Evolutionary conservation across 2,329 filamentous ascomycete species (phyloP), one percentile per base, ranked within the genome.

Genomic region (Penicillium sp.): DNA sequence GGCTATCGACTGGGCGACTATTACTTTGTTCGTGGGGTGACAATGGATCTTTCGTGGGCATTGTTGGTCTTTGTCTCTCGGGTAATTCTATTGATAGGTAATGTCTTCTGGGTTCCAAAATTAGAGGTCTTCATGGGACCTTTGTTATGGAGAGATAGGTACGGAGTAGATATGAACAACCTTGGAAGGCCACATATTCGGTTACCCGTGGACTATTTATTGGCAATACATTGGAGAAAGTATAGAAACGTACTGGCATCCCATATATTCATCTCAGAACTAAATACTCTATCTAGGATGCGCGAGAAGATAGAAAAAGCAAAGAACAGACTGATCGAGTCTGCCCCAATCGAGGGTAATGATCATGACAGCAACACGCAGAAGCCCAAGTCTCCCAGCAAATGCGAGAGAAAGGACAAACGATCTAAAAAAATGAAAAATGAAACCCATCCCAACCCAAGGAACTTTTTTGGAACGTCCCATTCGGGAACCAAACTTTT

Each of bases 401-500:
- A 31, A 44, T n/a, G 14, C 18, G 32, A 44, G n/a, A n/a, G 24
- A 16, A 38, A 50, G 40, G 46, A 45, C 32, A 50, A 50, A 53
- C 50, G 45, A 53, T 54, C 51, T 54, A 54, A 53, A 50, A 53
- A 53, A 39, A 36, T 32, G 49, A 50, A 40, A 53, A 54, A 50
- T 54, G 51, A 54, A 54, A 49, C 36, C 51, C 51, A 40, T 50
- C 46, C 51, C 51, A 50, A 50, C 34, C 51, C 51, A 50, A 54
- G 46, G 51, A 45, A 54, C 46, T 21, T 40, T 53, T 53, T 54
- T 48, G 29, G 36, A 27, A 40, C 38, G 46, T 48, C 42, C 49
- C 31, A 48, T 44, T 55, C 48, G 50, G 45, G 48, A 45, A 49
- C 57, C 56, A 50, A 62, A 56, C 53, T 63, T 63, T 63, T 61